Conservation (phyloP, 306 rosid species). For the Gillenia trifoliata region DNA sequence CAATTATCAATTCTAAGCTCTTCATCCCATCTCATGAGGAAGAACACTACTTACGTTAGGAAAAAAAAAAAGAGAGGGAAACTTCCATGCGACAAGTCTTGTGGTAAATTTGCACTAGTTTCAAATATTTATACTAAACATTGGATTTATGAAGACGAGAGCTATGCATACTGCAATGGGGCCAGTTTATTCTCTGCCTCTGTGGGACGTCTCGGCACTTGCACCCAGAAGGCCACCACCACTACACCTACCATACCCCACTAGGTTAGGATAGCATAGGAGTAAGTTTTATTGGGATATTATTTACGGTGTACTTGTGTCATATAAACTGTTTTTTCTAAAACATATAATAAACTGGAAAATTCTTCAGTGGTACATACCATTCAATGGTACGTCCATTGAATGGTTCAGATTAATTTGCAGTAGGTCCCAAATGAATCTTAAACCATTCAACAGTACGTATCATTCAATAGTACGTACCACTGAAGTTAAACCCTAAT, state of each 20-base stretch:
- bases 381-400: too few species aligned
- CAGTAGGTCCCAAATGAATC: too few species aligned
- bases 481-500: too few species aligned
- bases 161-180: not conserved
- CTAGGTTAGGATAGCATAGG: not conserved
- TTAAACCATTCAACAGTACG: too few species aligned
- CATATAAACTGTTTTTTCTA: too few species aligned
- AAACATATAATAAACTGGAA: too few species aligned
- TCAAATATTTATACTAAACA: not conserved
- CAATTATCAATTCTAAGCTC: not conserved
- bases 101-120: not conserved
- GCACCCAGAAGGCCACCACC: conserved; percentile 14
- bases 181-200: not conserved
- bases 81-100: not conserved
- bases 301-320: too few species aligned
- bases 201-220: conserved; percentile 36
- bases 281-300: not conserved
- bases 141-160: not conserved
- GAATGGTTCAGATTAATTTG: too few species aligned
- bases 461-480: too few species aligned
- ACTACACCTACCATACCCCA: not conserved
- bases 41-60: not conserved
- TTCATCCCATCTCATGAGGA: too few species aligned
- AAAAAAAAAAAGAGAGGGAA: not conserved
- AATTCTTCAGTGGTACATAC: too few species aligned